Percentiles rank a stretch among this genome's conserved stretches.
These are phyloP conservation scores for Kodamaea fukazawae DNA, from an alignment of 805 yeast species.

Conservation along the genomic window DNA sequence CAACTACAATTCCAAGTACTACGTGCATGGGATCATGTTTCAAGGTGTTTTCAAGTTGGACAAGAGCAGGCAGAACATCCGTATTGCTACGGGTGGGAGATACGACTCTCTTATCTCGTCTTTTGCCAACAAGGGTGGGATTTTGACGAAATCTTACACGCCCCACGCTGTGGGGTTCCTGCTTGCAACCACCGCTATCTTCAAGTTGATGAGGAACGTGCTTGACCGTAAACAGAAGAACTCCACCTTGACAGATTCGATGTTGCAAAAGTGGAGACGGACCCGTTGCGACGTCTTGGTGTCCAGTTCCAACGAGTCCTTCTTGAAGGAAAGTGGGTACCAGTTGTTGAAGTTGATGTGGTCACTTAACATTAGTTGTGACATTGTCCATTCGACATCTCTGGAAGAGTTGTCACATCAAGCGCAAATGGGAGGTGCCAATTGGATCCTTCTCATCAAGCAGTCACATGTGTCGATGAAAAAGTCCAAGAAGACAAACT, in stretches of 20 bases:
- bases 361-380: constrained; percentile 78
- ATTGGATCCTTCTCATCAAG: constrained; percentile 74
- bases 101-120: constrained; percentile 72
- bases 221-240: constrained; percentile 14
- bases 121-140: constrained; percentile 49
- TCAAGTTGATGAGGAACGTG: constrained; percentile 34
- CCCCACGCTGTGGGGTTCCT: constrained; percentile 80
- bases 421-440: constrained; percentile 69
- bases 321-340: constrained; percentile 59
- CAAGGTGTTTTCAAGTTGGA: constrained; percentile 73
- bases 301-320: constrained; percentile 59
- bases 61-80: constrained; percentile 40
- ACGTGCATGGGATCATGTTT: constrained; percentile 81
- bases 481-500: constrained; percentile 42
- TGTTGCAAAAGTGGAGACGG: constrained; percentile 20
- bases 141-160: constrained; percentile 20
- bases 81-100: constrained; percentile 90
- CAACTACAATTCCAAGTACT: constrained; percentile 78
- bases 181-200: constrained; percentile 51
- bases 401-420: constrained; percentile 62
- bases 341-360: constrained; percentile 66
- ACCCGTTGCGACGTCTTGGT: constrained; percentile 79
- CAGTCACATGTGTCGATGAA: constrained; percentile 50
- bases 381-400: constrained; percentile 37
- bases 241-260: constrained; percentile 1